Percentiles rank a stretch among this genome's conserved stretches.
Evolutionary conservation across 306 rosid genomes (phyloP).

Genomic region (Lupinus albus): DNA sequence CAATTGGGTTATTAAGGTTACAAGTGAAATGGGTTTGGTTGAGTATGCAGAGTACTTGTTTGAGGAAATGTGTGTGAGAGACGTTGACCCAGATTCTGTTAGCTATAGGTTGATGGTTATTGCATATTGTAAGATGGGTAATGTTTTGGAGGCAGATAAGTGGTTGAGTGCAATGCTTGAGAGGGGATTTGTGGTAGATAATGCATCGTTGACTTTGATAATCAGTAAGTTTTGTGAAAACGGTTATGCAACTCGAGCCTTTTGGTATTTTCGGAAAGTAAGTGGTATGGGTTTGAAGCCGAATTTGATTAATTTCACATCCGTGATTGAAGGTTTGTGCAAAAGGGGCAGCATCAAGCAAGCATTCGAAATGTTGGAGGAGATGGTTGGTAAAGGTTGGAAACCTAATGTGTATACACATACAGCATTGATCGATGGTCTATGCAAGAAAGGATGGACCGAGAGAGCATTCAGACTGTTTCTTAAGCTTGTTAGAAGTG

Average conservation of each 20-base stretch:
- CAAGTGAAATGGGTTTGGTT: conserved; percentile 50
- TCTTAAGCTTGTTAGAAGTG: conserved; percentile 91
- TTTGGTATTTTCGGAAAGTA: conserved; percentile 67
- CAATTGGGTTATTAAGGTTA: conserved; percentile 54
- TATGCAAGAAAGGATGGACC: conserved; percentile 97
- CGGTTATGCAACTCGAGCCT: conserved; percentile 59
- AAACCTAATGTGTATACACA: conserved; percentile 91
- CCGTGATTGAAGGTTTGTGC: conserved; percentile 82
- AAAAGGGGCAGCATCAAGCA: conserved; percentile 86
- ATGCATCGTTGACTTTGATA: conserved; percentile 63
- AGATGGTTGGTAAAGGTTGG: conserved; percentile 90
- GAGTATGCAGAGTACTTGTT: conserved; percentile 77
- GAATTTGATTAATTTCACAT: conserved; percentile 73
- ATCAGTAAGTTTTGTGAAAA: conserved; percentile 58
- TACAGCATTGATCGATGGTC: conserved; percentile 72
- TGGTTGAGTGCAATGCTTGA: conserved; percentile 74
- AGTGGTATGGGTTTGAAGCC: conserved; percentile 69
- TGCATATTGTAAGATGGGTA: conserved; percentile 59
- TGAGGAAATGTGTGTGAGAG: conserved; percentile 83
- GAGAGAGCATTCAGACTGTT: conserved; percentile 89
- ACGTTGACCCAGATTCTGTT: conserved; percentile 61
- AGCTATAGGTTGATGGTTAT: conserved; percentile 74
- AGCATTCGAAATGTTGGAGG: conserved; percentile 97
- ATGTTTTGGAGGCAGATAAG: conserved; percentile 69
- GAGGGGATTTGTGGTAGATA: conserved; percentile 70